Evolutionary conservation across 129 eudicot genomes (phyloP).

Genomic region (Smallanthus sonchifolius): DNA sequence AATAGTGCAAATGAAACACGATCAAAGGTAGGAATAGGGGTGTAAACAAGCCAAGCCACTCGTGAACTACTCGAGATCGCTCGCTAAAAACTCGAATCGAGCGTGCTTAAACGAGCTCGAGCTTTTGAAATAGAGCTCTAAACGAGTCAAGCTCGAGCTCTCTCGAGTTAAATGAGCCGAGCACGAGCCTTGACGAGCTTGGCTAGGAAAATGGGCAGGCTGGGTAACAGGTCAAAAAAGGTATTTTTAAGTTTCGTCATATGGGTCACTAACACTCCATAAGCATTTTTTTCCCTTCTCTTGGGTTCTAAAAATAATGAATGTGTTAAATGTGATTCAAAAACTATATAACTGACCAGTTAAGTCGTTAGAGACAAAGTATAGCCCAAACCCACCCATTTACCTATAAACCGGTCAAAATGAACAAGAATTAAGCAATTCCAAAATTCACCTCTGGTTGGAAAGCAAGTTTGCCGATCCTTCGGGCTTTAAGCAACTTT

Average conservation of each 20-base stretch:
- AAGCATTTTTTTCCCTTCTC: no score
- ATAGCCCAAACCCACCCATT: neutral
- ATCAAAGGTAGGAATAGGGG: neutral
- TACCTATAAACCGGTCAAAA: neutral
- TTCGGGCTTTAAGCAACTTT: constrained; percentile 45
- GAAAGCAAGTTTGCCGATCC: constrained; percentile 33
- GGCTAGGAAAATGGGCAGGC: neutral
- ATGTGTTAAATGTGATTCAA: neutral
- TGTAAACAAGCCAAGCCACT: no score
- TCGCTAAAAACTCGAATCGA: no score
- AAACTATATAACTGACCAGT: neutral
- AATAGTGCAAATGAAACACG: neutral
- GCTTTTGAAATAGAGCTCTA: no score
- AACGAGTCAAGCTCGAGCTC: no score
- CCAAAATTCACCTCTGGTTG: constrained; percentile 26
- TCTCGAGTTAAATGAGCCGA: no score
- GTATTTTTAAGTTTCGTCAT: neutral
- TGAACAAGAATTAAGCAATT: neutral
- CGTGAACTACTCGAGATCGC: no score
- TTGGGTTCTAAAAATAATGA: neutral
- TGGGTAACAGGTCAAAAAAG: neutral
- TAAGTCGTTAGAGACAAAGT: neutral
- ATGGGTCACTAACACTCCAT: no score
- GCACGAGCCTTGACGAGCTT: no score
- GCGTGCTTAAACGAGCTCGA: no score